Evolutionary conservation across 176 grass and related monocot species (phyloP), one percentile per base, ranked within the genome.

Genomic region (Otatea glauca): DNA sequence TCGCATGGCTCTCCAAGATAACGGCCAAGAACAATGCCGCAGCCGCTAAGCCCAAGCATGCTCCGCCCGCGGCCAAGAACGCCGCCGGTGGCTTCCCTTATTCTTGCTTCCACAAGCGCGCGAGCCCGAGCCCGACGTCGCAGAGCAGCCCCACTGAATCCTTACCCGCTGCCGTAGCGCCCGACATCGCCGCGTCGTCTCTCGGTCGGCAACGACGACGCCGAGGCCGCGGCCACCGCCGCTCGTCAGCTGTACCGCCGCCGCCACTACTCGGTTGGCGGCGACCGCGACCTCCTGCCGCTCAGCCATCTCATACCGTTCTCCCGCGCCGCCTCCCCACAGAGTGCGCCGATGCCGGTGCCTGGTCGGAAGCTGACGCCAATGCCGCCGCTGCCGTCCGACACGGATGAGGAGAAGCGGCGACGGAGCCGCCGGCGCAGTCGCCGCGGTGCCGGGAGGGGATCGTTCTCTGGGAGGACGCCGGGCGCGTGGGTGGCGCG

Each of bases 1-100:
- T 94, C 39, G 79, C 90, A 13, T 97, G 94, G 94, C 48, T 97
- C 9, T 83, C 92, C 3, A 97, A 92, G 84, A 76, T 90, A 72
- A 85, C 74, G 45, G 59, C 75, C 43, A 87, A 71, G 81, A 70
- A 59, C 73, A 41, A 35, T 43, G 55, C 32, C 62, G n/a, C 59
- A 14, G 13, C 17, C 25, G 72, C 63, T 12, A 83, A 76, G 20
- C 34, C 51, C 34, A 65, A 51, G 65, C 35, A 72, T 0, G 61
- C 29, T 2, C 59, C 64, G 55, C 7, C 81, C 18, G 25, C 14
- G 15, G n/a, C 50, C 32, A 83, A 62, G 68, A 68, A 10, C 21
- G 21, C n/a, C 45, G 27, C 45, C 56, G 9, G 77, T 9, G 58
- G 62, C 2, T 75, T 69, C 3, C 87, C 76, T 5, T 29, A 29